phyloP scores from a whole-genome alignment of 768 basidiomycete genomes.

The Lentinula boryana region DNA sequence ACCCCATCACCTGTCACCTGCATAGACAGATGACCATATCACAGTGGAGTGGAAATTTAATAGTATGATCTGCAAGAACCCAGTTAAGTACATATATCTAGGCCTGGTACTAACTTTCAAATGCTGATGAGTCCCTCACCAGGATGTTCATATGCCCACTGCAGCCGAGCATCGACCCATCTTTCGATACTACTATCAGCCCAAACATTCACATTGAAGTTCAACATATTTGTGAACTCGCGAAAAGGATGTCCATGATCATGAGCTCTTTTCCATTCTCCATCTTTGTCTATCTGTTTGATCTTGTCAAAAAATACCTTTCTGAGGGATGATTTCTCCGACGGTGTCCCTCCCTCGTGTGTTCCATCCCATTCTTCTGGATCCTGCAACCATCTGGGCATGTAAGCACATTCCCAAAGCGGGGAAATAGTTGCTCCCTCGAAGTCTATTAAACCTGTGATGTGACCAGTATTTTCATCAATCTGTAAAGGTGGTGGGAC shows the following conservation, averaged over 20 bases:
- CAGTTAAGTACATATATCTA: no score
- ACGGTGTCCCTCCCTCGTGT: slow-evolving; percentile 7
- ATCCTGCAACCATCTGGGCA: slow-evolving; percentile 15
- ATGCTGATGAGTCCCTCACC: background rate
- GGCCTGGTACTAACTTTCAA: no score
- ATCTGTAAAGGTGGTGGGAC: slow-evolving; percentile 6
- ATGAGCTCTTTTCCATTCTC: slow-evolving; percentile 10
- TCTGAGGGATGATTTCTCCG: slow-evolving; percentile 1
- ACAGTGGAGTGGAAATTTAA: no score
- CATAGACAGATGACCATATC: no score
- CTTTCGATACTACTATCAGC: slow-evolving; percentile 3
- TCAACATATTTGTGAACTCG: slow-evolving; percentile 3
- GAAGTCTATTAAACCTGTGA: slow-evolving; percentile 15
- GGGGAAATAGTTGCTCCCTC: slow-evolving; percentile 14
- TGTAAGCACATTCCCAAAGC: slow-evolving; percentile 15
- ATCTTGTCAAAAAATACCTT: slow-evolving; percentile 8
- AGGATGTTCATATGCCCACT: background rate
- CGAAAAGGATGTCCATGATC: slow-evolving; percentile 9
- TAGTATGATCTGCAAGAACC: no score
- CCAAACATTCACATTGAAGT: slow-evolving; percentile 10
- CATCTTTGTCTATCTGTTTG: background rate
- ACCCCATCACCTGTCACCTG: no score
- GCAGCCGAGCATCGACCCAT: slow-evolving; percentile 11
- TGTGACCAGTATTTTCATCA: slow-evolving; percentile 10
- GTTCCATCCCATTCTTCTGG: slow-evolving; percentile 7